phyloP scores from a whole-genome alignment of 2,329 filamentous ascomycete species.

The Ceratocystis destructans region DNA sequence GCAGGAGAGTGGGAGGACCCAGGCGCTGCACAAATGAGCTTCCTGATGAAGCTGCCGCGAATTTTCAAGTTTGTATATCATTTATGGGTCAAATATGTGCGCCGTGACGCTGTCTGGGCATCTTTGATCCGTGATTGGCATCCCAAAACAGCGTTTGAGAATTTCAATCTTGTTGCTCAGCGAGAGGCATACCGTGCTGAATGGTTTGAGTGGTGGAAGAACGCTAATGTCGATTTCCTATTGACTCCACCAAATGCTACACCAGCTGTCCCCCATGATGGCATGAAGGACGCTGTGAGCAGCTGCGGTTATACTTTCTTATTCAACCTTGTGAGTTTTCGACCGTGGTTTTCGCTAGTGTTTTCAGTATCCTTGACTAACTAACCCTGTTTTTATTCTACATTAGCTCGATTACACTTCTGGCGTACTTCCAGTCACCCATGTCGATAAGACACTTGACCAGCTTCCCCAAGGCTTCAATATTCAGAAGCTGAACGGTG shows the following conservation, averaged over 20 bases:
- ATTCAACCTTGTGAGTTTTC: conserved; percentile 60
- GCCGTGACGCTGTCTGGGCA: conserved; percentile 63
- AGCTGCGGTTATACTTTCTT: conserved; percentile 88
- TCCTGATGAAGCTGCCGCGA: conserved; percentile 58
- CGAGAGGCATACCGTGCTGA: conserved; percentile 63
- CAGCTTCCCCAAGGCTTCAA: conserved; percentile 48
- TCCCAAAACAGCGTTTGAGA: conserved; percentile 58
- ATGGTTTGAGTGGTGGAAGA: conserved; percentile 81
- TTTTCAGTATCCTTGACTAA: background rate
- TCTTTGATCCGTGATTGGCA: conserved; percentile 60
- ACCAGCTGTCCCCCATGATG: conserved; percentile 72
- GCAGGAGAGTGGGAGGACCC: conserved; percentile 66
- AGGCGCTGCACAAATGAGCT: conserved; percentile 61
- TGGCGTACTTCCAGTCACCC: conserved; percentile 72
- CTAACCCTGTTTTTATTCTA: background rate
- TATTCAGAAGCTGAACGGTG: conserved; percentile 55
- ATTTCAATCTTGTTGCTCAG: conserved; percentile 67
- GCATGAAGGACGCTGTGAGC: conserved; percentile 72
- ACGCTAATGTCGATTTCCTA: conserved; percentile 59
- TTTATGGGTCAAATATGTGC: conserved; percentile 75
- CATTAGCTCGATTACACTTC: conserved; percentile 66
- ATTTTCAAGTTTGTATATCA: conserved; percentile 76
- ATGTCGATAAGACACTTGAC: conserved; percentile 59
- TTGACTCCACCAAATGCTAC: conserved; percentile 80
- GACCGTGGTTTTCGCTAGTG: background rate